Conservation (phyloP, 208 protist species). For the Trypanosoma avium region DNA sequence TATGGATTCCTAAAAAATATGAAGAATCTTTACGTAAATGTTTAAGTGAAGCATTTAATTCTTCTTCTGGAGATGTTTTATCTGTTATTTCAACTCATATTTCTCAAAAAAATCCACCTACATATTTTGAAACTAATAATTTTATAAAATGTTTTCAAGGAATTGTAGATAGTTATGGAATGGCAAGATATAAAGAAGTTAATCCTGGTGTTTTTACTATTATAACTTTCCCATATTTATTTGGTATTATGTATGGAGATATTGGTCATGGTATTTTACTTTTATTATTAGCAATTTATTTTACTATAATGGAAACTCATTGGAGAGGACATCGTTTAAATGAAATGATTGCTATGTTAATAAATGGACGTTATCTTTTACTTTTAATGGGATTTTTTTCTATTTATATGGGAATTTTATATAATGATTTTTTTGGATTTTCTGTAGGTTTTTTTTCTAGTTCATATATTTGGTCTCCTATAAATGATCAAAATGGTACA, state of each 20-base stretch:
- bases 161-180: conserved; percentile 98
- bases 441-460: conserved; percentile 87
- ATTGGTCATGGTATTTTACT: conserved; percentile 97
- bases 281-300: conserved; percentile 64
- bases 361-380: conserved; percentile 94
- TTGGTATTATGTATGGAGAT: conserved; percentile 99
- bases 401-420: conserved; percentile 97
- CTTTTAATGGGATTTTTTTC: conserved; percentile 97
- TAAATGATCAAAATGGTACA: conserved; percentile 27
- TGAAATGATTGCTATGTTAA: conserved; percentile 87
- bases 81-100: conserved; percentile 85
- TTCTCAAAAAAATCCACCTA: conserved; percentile 92
- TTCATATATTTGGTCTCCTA: conserved; percentile 57
- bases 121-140: conserved; percentile 95
- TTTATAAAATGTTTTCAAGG: conserved; percentile 96
- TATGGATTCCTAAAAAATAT: conserved; percentile 82
- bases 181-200: conserved; percentile 92
- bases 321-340: conserved; percentile 70
- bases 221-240: conserved; percentile 99
- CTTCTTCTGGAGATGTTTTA: conserved; percentile 66
- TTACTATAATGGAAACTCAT: conserved; percentile 85
- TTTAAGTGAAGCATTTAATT: conserved; percentile 48
- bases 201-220: conserved; percentile 96
- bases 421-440: conserved; percentile 96
- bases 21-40: conserved; percentile 47